Percentiles rank a stretch among this genome's conserved stretches.
These are phyloP conservation scores for Colletotrichum lupini DNA, from an alignment of 2,329 filamentous ascomycete genomes.

Conservation along the genomic window DNA sequence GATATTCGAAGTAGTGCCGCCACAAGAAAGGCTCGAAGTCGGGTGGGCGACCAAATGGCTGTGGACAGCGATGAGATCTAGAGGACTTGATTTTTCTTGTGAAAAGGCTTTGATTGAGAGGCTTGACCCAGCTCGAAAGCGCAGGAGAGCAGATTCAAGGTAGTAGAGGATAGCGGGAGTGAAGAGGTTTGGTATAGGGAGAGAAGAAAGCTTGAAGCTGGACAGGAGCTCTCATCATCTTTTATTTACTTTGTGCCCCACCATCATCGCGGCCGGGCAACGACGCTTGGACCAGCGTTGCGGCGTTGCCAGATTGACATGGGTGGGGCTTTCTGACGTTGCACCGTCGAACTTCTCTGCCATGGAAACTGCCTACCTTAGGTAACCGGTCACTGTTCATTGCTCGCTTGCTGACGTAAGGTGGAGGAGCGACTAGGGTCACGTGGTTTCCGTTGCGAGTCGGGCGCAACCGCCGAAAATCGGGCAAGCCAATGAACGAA, in stretches of 20 bases:
- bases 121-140: conserved; percentile 40
- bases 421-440: not conserved
- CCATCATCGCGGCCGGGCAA: conserved; percentile 39
- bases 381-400: too few species aligned
- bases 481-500: conserved; percentile 11
- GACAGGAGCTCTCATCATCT: conserved; percentile 42
- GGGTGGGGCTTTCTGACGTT: conserved; percentile 13
- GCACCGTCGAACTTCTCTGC: not conserved
- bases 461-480: not conserved
- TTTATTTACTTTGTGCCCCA: conserved; percentile 60
- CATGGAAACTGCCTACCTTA: too few species aligned
- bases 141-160: conserved; percentile 23
- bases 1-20: conserved; percentile 59
- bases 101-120: conserved; percentile 41
- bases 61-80: conserved; percentile 60
- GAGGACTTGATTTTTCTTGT: conserved; percentile 51
- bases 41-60: conserved; percentile 60
- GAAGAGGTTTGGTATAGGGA: conserved; percentile 41
- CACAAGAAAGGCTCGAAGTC: conserved; percentile 56
- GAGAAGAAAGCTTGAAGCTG: conserved; percentile 39
- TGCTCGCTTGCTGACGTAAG: too few species aligned
- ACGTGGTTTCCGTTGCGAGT: not conserved
- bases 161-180: conserved; percentile 32
- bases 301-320: not conserved
- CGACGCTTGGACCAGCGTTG: conserved; percentile 25